These are phyloP conservation scores for Dryadomyces quercivorus DNA, from an alignment of 2,329 filamentous ascomycete genomes.

Conservation along the genomic window DNA sequence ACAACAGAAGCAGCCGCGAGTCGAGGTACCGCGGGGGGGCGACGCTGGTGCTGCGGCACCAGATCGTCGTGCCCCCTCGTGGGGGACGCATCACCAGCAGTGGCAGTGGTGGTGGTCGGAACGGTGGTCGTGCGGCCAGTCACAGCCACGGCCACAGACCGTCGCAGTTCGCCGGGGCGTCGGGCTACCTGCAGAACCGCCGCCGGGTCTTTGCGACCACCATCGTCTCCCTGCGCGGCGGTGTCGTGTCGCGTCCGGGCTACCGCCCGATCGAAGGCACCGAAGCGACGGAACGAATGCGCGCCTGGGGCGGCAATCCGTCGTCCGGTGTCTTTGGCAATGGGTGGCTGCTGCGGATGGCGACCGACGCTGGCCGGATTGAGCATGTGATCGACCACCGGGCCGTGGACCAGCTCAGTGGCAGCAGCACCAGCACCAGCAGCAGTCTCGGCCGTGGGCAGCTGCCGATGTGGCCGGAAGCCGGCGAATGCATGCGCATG, in stretches of 20 bases:
- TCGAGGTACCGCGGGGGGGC: background rate
- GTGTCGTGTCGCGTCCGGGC: constrained; percentile 7
- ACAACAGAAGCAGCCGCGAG: background rate
- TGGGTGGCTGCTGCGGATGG: constrained; percentile 11
- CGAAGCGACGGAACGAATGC: constrained; percentile 6
- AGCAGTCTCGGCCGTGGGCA: background rate
- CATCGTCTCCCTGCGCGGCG: constrained; percentile 9
- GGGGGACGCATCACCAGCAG: background rate
- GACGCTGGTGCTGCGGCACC: constrained; percentile 7
- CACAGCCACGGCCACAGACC: background rate
- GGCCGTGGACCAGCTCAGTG: constrained; percentile 6
- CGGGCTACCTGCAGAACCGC: constrained; percentile 4
- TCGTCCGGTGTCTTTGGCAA: constrained; percentile 11
- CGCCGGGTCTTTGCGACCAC: constrained; percentile 10
- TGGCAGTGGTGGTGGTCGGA: background rate
- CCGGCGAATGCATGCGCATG: constrained; percentile 1
- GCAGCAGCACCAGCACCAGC: background rate
- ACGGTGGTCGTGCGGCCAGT: background rate
- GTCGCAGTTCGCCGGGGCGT: background rate
- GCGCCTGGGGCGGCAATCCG: constrained; percentile 9
- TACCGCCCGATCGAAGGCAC: constrained; percentile 10
- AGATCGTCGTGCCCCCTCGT: constrained; percentile 7
- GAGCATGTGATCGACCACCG: constrained; percentile 4
- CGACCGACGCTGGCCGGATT: constrained; percentile 8
- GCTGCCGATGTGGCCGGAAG: background rate